These are phyloP conservation scores for Coelastrella sp. DNA, from an alignment of 139 green algal genomes.

Conservation along the genomic window DNA sequence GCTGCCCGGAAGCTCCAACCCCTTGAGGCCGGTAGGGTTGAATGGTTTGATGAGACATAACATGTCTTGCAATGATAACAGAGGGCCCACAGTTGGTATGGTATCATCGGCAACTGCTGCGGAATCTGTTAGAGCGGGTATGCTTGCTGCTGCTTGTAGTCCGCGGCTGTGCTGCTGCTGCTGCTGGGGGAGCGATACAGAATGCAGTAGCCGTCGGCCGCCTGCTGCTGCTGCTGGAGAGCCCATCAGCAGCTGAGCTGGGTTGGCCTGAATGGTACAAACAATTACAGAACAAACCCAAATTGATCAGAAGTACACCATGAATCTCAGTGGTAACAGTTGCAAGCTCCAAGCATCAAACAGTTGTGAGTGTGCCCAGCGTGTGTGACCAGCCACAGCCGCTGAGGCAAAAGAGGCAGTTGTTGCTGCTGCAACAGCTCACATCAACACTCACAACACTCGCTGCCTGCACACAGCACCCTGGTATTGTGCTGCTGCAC, in stretches of 20 bases:
- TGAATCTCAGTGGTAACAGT: too few relatives aligned
- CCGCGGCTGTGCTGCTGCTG: too few relatives aligned
- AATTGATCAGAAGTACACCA: too few relatives aligned
- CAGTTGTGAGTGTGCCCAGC: background rate
- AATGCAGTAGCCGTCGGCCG: too few relatives aligned
- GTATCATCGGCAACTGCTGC: background rate
- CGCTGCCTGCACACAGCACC: too few relatives aligned
- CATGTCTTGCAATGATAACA: background rate
- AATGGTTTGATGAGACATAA: background rate
- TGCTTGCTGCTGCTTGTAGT: background rate
- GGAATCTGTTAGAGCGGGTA: background rate
- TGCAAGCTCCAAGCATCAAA: too few relatives aligned
- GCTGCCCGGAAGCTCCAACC: background rate
- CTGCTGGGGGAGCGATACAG: background rate
- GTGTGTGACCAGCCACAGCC: background rate
- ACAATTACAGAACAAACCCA: too few relatives aligned
- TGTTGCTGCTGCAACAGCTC: constrained; percentile 3
- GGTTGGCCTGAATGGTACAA: too few relatives aligned
- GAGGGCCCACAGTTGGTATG: background rate
- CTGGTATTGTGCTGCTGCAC: too few relatives aligned
- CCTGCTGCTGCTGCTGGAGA: background rate
- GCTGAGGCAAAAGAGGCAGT: background rate
- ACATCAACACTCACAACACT: too few relatives aligned
- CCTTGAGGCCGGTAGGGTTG: background rate
- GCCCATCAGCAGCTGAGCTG: too few relatives aligned